phyloP scores from a whole-genome alignment of 768 basidiomycete genomes.

The Collybia mongolica region DNA sequence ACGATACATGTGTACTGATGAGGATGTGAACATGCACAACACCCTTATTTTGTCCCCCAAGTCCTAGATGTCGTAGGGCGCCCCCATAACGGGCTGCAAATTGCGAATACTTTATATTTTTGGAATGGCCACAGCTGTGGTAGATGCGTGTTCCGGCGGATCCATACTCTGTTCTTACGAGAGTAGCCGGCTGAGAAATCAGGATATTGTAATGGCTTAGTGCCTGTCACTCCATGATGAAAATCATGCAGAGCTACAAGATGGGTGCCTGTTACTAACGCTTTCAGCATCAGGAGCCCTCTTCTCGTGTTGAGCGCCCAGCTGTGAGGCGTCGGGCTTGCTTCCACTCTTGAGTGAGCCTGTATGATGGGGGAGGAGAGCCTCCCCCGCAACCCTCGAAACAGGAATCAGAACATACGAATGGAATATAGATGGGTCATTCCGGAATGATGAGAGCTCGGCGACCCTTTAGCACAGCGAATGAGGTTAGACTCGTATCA shows the following conservation, averaged over 20 bases:
- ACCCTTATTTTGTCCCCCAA: too few relatives aligned
- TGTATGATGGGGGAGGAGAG: not conserved
- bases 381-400: not conserved
- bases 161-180: too few relatives aligned
- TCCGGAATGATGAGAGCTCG: conserved; percentile 3
- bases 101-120: not conserved
- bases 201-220: conserved; percentile 5
- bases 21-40: too few relatives aligned
- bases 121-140: too few relatives aligned
- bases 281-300: too few relatives aligned
- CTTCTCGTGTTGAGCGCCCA: too few relatives aligned
- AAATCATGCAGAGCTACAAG: conserved; percentile 1
- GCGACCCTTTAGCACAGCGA: conserved; percentile 3
- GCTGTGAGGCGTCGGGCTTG: too few relatives aligned
- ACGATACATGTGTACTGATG: too few relatives aligned
- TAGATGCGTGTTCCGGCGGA: too few relatives aligned
- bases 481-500: conserved; percentile 6
- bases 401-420: conserved; percentile 1
- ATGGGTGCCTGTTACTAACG: conserved; percentile 4
- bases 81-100: not conserved
- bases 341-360: not conserved
- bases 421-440: conserved; percentile 1
- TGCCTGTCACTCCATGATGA: not conserved
- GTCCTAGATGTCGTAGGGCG: not conserved
- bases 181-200: not conserved